Base-by-base conservation (phyloP, 495 filamentous ascomycete genomes). In the Talaromyces wortmannii region DNA sequence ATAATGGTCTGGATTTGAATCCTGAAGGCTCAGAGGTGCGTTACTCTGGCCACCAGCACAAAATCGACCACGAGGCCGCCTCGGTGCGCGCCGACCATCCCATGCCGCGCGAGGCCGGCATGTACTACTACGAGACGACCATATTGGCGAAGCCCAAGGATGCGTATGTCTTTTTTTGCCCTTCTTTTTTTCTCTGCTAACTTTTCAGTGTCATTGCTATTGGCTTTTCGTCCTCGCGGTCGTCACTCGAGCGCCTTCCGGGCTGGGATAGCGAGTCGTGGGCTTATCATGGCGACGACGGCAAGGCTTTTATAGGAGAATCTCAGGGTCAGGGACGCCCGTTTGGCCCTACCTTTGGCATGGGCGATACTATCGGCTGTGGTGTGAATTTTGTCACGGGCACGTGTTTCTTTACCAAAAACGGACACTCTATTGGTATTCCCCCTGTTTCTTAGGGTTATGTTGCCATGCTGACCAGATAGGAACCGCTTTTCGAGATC, bases 251-350 rank as follows among this genome's bases (percentile, higher is more conserved):
- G 57, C 78, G 91, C 59, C 80, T 96, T 31, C 91, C 92, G 0
- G 94, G 94, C 18, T 97, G 92, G 94, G 94, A 99, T 63, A 83
- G 84, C 17, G 91, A 96, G 44, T 96, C 91, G 2, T 99, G 90
- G 90, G 94, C 89, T 36, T 99, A 96, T 64, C 94, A 99, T 63
- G 92, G 94, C 23, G 95, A 99, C 66, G 94, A 99, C 67, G 94
- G 94, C 31, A 84, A 92, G 59, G 83, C 83, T 45, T 99, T 95
- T 63, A 82, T 86, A 46, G 83, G 86, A 17, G 75, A 78, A 53
- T 70, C 61, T 43, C 79, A 85, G 48, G 84, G 81, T 16, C 81
- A 82, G 40, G 90, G 92, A 7, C 90, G 90, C 62, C 64, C 77
- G 6, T 96, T 91, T 65, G 90, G 89, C 0, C 83, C 83, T 18